Base-by-base conservation (phyloP, 1,284 basidiomycete genomes). In the Meripilus lineatus region DNA sequence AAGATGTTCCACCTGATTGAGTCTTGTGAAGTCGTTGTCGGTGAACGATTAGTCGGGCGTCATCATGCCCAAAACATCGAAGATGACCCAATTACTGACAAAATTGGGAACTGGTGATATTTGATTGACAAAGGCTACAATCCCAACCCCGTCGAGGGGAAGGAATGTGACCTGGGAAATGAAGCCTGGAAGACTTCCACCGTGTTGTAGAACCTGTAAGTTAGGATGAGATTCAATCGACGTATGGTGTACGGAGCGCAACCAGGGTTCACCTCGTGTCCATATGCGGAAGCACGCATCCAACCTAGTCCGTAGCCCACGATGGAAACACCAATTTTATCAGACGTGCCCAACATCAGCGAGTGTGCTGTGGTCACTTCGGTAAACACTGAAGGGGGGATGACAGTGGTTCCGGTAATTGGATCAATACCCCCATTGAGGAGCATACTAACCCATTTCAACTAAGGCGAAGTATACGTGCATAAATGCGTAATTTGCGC, bases 51-150 rank as follows among this genome's bases (percentile, higher is more conserved):
- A n/a, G n/a, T 10, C 28, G 28, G 22, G 14, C 38, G 35, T 21
- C 20, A 24, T 10, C 10, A 50, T 36, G 0, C 38, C 56, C 6
- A 58, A n/a, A n/a, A n/a, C n/a, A n/a, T n/a, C n/a, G n/a, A n/a
- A n/a, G n/a, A n/a, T n/a, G n/a, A n/a, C n/a, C n/a, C 42, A 20
- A n/a, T 14, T 28, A 20, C 44, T 48, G 1, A 40, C 26, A 58
- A 52, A 26, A 65, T 60, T 4, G 61, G 35, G 15, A 70, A 30
- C 28, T 10, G n/a, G 28, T 10, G 28, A 30, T n/a, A 10, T n/a
- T 36, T 61, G 62, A 46, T 76, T 75, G 5, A 67, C 65, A 1
- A 76, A 59, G 0, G 63, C 53, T 13, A 72, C 61, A n/a, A 72
- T 55, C 2, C 65, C 73, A 3, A 75, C 50, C 20, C 64, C 64